phyloP scores from a whole-genome alignment of 179 eudicot genomes.

The Drosera spatulata region DNA sequence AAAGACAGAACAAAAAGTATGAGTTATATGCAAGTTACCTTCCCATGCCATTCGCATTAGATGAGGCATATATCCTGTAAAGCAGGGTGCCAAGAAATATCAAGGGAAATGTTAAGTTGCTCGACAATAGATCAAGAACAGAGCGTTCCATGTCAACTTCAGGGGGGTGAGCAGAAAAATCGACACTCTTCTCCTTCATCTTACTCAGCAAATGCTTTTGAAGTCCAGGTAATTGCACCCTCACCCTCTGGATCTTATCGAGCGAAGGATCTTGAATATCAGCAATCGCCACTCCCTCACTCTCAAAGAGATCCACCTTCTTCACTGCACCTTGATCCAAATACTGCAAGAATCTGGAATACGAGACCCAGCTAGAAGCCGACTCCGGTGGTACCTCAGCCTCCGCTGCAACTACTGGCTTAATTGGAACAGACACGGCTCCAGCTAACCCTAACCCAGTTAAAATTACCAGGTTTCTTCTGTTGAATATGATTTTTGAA shows the following conservation, averaged over 20 bases:
- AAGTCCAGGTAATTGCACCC: conserved; percentile 60
- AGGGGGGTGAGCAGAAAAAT: conserved; percentile 63
- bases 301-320: conserved; percentile 64
- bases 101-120: conserved; percentile 74
- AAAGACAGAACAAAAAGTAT: too few relatives aligned
- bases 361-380: conserved; percentile 55
- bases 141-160: conserved; percentile 29
- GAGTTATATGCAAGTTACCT: too few relatives aligned
- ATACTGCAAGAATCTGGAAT: conserved; percentile 61
- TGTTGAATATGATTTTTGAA: conserved; percentile 15
- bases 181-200: conserved; percentile 50
- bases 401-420: conserved; percentile 27
- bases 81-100: conserved; percentile 49
- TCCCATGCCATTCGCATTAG: too few relatives aligned
- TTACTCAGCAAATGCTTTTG: conserved; percentile 56
- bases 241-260: conserved; percentile 55
- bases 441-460: conserved; percentile 35
- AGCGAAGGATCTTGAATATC: conserved; percentile 53
- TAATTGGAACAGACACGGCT: conserved; percentile 11
- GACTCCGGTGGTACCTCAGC: conserved; percentile 41
- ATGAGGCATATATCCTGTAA: conserved; percentile 15
- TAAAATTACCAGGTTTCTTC: conserved; percentile 33
- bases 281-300: conserved; percentile 55
- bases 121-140: conserved; percentile 37
- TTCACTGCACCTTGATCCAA: conserved; percentile 61